These are phyloP conservation scores for Phoma sp. DNA, from an alignment of 2,329 filamentous ascomycete genomes.

Conservation along the genomic window DNA sequence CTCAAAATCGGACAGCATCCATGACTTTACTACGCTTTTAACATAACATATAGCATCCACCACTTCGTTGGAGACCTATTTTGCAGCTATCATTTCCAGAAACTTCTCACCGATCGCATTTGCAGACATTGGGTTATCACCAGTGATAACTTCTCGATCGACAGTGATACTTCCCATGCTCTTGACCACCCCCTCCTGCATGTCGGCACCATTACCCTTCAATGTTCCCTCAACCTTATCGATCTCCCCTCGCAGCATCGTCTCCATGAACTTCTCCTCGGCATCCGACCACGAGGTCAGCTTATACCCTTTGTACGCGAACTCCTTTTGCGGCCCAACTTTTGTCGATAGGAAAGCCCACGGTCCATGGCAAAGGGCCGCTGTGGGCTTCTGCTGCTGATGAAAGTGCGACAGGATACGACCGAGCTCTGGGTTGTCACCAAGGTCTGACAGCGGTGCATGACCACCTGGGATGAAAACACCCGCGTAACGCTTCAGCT, in stretches of 20 bases:
- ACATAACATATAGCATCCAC: too few species aligned
- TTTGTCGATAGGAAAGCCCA: slow-evolving; percentile 56
- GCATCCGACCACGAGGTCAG: slow-evolving; percentile 56
- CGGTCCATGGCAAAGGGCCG: slow-evolving; percentile 57
- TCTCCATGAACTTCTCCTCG: slow-evolving; percentile 58
- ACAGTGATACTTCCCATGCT: slow-evolving; percentile 53
- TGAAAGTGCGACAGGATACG: slow-evolving; percentile 55
- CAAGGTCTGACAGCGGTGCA: slow-evolving; percentile 54
- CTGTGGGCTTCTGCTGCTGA: slow-evolving; percentile 52
- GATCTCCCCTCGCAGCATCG: slow-evolving; percentile 51
- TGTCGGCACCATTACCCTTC: slow-evolving; percentile 52
- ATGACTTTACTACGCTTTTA: too few species aligned
- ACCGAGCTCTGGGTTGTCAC: slow-evolving; percentile 52
- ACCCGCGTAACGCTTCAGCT: slow-evolving; percentile 50
- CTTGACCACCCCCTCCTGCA: slow-evolving; percentile 53
- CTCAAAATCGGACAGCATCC: too few species aligned
- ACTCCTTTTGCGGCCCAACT: slow-evolving; percentile 41
- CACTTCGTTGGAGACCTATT: too few species aligned
- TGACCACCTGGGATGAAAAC: slow-evolving; percentile 58
- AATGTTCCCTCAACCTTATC: slow-evolving; percentile 53
- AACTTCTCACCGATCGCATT: slow-evolving; percentile 43
- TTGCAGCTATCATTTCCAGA: slow-evolving; percentile 39
- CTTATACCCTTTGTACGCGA: slow-evolving; percentile 57
- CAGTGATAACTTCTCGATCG: slow-evolving; percentile 51
- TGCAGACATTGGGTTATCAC: slow-evolving; percentile 45